Percentiles rank a stretch among this genome's conserved stretches.
These are phyloP conservation scores for Ascochyta fabae DNA, from an alignment of 2,329 filamentous ascomycete species.

Conservation along the genomic window DNA sequence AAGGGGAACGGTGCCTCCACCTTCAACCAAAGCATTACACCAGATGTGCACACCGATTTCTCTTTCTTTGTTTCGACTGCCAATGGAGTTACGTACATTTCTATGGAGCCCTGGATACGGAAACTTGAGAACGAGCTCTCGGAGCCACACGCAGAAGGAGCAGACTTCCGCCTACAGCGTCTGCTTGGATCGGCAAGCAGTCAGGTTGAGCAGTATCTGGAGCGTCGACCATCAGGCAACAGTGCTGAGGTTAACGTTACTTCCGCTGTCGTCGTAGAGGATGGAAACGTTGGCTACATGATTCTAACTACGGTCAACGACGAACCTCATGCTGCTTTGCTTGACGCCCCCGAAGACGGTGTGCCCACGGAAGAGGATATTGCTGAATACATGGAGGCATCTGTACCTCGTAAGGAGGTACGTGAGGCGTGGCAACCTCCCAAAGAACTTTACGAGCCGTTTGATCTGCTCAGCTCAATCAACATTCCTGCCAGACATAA, in stretches of 20 bases:
- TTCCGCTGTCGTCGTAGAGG: slow-evolving; percentile 60
- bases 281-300: slow-evolving; percentile 64
- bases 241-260: slow-evolving; percentile 47
- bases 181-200: slow-evolving; percentile 61
- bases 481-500: slow-evolving; percentile 67
- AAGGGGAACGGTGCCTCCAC: slow-evolving; percentile 32
- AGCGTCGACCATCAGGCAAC: slow-evolving; percentile 32
- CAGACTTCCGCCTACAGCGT: slow-evolving; percentile 62
- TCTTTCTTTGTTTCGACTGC: slow-evolving; percentile 65
- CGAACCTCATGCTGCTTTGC: slow-evolving; percentile 58
- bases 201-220: slow-evolving; percentile 57
- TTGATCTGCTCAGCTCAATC: slow-evolving; percentile 63
- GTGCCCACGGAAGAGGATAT: slow-evolving; percentile 38
- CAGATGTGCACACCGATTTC: slow-evolving; percentile 62
- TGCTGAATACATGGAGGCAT: slow-evolving; percentile 29
- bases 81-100: slow-evolving; percentile 61
- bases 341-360: slow-evolving; percentile 56
- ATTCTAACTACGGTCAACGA: slow-evolving; percentile 58
- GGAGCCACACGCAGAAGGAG: slow-evolving; percentile 58
- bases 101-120: slow-evolving; percentile 63
- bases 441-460: slow-evolving; percentile 64
- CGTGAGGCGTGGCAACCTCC: slow-evolving; percentile 71
- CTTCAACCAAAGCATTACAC: slow-evolving; percentile 62
- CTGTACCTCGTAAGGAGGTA: slow-evolving; percentile 54
- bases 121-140: slow-evolving; percentile 64